Base-by-base conservation (phyloP, 2,329 filamentous ascomycete species). In the Sarocladium oryzae region DNA sequence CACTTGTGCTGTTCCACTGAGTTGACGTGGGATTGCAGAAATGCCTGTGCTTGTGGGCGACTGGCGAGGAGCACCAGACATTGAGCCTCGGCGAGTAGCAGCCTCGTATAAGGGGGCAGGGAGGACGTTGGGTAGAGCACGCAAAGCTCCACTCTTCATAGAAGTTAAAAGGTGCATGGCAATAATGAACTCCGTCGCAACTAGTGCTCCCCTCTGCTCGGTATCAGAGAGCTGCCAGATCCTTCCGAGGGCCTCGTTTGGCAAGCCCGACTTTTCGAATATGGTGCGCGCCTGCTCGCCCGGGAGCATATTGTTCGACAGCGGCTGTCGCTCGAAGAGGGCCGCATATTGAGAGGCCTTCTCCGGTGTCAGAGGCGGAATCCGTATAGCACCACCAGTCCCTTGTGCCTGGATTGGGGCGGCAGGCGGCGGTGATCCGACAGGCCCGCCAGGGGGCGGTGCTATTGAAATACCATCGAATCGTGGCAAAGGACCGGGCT, bases 221-320 rank as follows among this genome's bases (percentile, higher is more conserved):
- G 89, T 93, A 66, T 99, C 93, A 20, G 91, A 87, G 55, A 99
- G 78, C 60, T 88, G 90, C 93, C 93, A 99, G 72, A 99, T 96
- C 58, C 87, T 84, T n/a, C 91, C 91, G 28, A 99, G 77, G 10
- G 88, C 79, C 60, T 97, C 90, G 65, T 95, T 96, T 4, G 92
- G 87, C 56, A 99, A 72, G 51, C 87, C 84, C 1, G 92, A 92
- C 65, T 90, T 89, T 68, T 97, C 92, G 62, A 99, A 99, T 56
- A 99, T 97, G 59, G 87, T 82, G 69, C 93, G 95, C 38, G 93
- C 92, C 56, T 85, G 83, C 58, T 95, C 89, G 49, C 89, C 89
- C 21, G 89, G 84, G 7, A 99, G 79, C 52, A 91, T 72, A 46
- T 68, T 66, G 20, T 86, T 89, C 57, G 87, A 81, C 15, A 89